Percentiles rank a stretch among this genome's conserved stretches.
Conservation (phyloP, 1,284 basidiomycete genomes). For the Cutaneotrichosporon sp. region DNA sequence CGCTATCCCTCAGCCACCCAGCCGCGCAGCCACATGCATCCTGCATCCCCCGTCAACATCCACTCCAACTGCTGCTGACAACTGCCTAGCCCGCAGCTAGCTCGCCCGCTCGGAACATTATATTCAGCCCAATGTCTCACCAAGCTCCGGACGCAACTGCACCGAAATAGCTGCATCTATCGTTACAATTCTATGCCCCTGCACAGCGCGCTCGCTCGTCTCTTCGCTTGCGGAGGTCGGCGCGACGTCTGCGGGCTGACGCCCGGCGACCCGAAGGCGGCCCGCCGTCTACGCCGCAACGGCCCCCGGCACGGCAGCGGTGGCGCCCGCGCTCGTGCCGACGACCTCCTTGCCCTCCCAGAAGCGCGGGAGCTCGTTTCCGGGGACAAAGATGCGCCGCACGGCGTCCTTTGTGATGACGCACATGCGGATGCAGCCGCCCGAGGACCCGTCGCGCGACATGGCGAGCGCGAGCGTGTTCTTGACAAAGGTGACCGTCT, state of each 20-base stretch:
- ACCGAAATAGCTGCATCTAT: not conserved
- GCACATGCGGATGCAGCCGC: constrained; percentile 95
- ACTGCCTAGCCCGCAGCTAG: too few relatives aligned
- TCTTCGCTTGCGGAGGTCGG: not conserved
- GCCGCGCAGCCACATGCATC: too few relatives aligned
- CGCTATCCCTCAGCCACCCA: too few relatives aligned
- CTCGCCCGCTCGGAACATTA: too few relatives aligned
- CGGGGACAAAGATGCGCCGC: constrained; percentile 92
- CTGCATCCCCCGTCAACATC: too few relatives aligned
- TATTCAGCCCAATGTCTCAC: not conserved
- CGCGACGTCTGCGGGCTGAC: too few relatives aligned
- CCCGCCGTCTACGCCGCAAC: not conserved
- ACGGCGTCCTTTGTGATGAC: constrained; percentile 92
- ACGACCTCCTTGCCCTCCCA: constrained; percentile 52
- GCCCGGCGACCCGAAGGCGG: too few relatives aligned
- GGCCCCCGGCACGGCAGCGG: not conserved
- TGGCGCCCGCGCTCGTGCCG: constrained; percentile 17
- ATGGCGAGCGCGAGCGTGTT: constrained; percentile 95
- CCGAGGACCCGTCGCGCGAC: constrained; percentile 96
- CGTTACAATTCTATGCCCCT: not conserved
- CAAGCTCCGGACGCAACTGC: not conserved
- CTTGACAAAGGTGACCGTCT: constrained; percentile 93
- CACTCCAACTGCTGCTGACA: too few relatives aligned
- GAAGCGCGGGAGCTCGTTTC: constrained; percentile 74
- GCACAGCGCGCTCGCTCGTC: constrained; percentile 22